Conservation (phyloP, 805 yeast genomes). For the Isabelozyma rhagii region DNA sequence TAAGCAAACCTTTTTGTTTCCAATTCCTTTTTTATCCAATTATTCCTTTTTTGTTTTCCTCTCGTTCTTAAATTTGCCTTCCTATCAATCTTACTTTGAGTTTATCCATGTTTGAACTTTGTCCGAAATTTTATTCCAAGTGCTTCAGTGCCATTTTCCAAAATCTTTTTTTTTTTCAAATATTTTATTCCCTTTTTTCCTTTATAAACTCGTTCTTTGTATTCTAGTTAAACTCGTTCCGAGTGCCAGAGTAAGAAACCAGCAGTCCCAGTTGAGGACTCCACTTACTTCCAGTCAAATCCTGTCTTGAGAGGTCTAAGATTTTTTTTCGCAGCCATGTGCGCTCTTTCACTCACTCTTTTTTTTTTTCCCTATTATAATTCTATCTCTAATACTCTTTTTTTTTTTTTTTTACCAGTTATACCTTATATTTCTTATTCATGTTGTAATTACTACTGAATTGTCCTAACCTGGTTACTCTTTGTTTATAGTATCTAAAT, state of each 20-base stretch:
- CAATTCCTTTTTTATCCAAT: neutral
- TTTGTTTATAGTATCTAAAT: neutral
- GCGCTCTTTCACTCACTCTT: neutral
- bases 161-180: neutral
- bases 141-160: neutral
- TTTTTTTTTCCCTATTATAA: neutral
- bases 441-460: neutral
- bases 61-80: too few relatives aligned
- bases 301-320: neutral
- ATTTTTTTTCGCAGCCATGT: neutral
- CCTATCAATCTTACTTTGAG: neutral
- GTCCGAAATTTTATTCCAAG: neutral
- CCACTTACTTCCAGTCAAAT: too few relatives aligned
- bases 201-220: neutral
- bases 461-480: neutral
- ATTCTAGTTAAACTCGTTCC: neutral
- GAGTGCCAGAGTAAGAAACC: neutral
- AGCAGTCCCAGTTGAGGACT: too few relatives aligned
- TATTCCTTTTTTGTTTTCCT: neutral
- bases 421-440: neutral
- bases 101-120: neutral
- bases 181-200: neutral
- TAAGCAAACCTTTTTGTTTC: neutral
- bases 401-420: neutral
- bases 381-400: neutral